Evolutionary conservation across 768 basidiomycete species (phyloP).

Genomic region (Leccinum disarticulatum): DNA sequence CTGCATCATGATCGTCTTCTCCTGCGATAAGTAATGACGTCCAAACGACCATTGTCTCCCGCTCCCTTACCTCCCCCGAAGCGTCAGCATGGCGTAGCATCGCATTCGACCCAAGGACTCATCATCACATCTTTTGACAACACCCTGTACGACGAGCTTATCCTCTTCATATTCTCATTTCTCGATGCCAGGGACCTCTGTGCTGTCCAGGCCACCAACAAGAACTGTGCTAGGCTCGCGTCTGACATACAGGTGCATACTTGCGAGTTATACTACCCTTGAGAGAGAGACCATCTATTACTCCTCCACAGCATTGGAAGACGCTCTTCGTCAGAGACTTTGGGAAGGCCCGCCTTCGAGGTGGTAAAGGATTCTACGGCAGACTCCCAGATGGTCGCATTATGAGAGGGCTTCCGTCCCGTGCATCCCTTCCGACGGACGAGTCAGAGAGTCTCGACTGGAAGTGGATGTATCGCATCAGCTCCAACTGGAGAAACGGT

Average conservation of each 20-base stretch:
- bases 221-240: constrained; percentile 66
- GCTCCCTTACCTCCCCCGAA: constrained; percentile 56
- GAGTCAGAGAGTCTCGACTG: constrained; percentile 48
- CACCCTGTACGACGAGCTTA: constrained; percentile 72
- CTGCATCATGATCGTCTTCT: background rate
- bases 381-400: constrained; percentile 53
- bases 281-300: constrained; percentile 13
- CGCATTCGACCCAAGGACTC: constrained; percentile 10
- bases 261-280: constrained; percentile 10
- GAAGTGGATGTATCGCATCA: constrained; percentile 88
- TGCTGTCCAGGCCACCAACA: constrained; percentile 56
- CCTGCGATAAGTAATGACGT: constrained; percentile 28
- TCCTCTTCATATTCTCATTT: constrained; percentile 72
- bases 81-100: constrained; percentile 41
- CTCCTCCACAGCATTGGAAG: constrained; percentile 59
- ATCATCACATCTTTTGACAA: constrained; percentile 46
- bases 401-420: constrained; percentile 56
- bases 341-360: constrained; percentile 67
- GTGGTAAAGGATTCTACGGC: constrained; percentile 59
- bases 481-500: constrained; percentile 82
- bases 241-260: constrained; percentile 58
- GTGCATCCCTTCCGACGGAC: constrained; percentile 37
- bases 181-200: constrained; percentile 70
- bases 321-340: constrained; percentile 60
- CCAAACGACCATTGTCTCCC: constrained; percentile 48